Evolutionary conservation across 768 basidiomycete genomes (phyloP), one percentile per base, ranked within the genome.

Genomic region (Xanthoconium stramineum): DNA sequence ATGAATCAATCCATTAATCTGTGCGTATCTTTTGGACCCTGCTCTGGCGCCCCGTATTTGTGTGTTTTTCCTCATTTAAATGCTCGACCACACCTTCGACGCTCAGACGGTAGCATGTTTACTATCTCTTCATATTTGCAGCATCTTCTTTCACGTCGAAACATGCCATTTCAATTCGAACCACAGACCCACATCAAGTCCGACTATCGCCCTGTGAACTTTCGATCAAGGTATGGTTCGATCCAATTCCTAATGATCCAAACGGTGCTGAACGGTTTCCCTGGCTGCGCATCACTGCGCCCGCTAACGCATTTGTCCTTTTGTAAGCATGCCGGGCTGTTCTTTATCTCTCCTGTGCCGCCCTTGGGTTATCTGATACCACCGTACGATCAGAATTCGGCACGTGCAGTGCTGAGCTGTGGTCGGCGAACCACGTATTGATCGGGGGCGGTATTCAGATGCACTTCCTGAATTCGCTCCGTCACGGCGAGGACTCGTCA

Each of bases 341-440:
- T 45, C 61, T 44, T 32, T 53, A 47, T 46, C 56, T 38, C 46
- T 48, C 33, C 54, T 54, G 60, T 57, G 47, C 49, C 28, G 38
- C 53, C 40, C 49, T 47, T 56, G 14, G 14, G 30, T 30, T 62
- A 69, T 68, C 66, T 62, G 60, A 59, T 65, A 57, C 37, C 59
- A 38, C 39, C 3, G 24, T 32, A 45, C 40, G 9, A 33, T 29
- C 55, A 49, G 52, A 36, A 57, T 44, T 8, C 33, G 19, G 36
- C 49, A 47, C 40, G 17, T 63, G 68, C 63, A 49, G 58, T 63
- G 65, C 59, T 47, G 50, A 52, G 55, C 67, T 69, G 67, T 68
- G 68, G 67, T 69, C 56, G 48, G 19, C 50, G 67, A 61, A 58
- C 57, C 61, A 54, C 43, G 49, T n/a, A 58, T 39, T 60, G 67